Base-by-base conservation (phyloP, 441 rosid species). In the Jatropha podagrica region DNA sequence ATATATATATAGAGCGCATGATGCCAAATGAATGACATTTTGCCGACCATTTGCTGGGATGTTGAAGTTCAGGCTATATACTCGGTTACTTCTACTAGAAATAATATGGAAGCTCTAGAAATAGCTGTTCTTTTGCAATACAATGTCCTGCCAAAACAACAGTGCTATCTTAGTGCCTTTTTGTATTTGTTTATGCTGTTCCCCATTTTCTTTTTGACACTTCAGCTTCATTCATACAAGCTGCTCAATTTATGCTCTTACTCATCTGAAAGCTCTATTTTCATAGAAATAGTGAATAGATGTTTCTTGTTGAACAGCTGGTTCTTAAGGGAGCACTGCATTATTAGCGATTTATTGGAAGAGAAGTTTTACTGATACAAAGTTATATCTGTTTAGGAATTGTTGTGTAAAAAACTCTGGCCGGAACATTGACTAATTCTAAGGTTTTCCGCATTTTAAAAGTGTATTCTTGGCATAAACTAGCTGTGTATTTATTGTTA, bases 51-150 rank as follows among this genome's bases (percentile, higher is more conserved):
- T 40, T 48, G 37, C 60, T 38, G 9, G 37, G 26, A 48, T 61
- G 32, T 62, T 8, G 42, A 46, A 32, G 56, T 73, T 27, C 1
- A 20, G 7, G 44, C 42, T 65, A 42, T 20, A 1, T 42, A 6
- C 9, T 46, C 17, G 14, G 42, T 26, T 44, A 48, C 68, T 72
- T 44, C 9, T 15, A 37, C 15, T 56, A 56, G 20, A 52, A 69
- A 52, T 17, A 18, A 52, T 32, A 54, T 15, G 17, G 48, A 42
- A 58, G 74, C 74, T 44, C 58, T 23, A 4, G 12, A 42, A 55
- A 55, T 7, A 23, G 49, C 42, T 73, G 76, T 13, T 65, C 40
- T 49, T 55, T 40, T 52, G 62, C 17, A 49, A n/a, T 49, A 54
- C 17, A 38, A 54, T 69, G 42, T 68, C 59, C 26, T 7, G 20